Conservation (phyloP, 805 yeast species). For the Maudiozyma serrabonitensis region DNA sequence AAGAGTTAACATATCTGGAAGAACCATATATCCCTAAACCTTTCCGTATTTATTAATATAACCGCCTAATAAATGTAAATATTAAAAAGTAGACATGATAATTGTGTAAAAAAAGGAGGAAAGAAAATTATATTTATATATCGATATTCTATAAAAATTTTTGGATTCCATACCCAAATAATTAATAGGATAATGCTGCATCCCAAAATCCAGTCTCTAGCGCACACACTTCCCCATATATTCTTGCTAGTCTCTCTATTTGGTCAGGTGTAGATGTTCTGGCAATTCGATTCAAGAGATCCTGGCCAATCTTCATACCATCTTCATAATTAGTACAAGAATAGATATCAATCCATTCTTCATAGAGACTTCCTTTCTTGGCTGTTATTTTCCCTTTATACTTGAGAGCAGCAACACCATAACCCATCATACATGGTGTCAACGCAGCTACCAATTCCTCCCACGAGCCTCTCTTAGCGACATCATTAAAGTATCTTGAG, state of each 20-base stretch:
- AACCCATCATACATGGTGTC: constrained; percentile 70
- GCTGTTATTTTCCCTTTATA: constrained; percentile 28
- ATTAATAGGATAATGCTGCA: constrained; percentile 27
- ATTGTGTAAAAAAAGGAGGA: neutral
- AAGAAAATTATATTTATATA: neutral
- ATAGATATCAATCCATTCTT: constrained; percentile 58
- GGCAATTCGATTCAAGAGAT: constrained; percentile 37
- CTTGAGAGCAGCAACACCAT: constrained; percentile 43
- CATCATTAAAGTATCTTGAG: constrained; percentile 46
- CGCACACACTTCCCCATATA: constrained; percentile 48
- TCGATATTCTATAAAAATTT: neutral
- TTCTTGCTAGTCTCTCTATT: constrained; percentile 41
- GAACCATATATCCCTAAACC: constrained; percentile 29
- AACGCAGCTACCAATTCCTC: constrained; percentile 57
- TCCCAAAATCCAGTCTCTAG: constrained; percentile 67
- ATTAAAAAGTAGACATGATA: neutral
- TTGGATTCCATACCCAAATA: neutral
- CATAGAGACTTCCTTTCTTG: constrained; percentile 17
- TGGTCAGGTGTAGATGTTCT: constrained; percentile 34
- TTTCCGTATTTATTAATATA: neutral
- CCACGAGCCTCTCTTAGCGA: constrained; percentile 48
- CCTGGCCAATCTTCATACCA: constrained; percentile 47
- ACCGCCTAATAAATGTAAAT: neutral
- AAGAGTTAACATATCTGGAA: constrained; percentile 11
- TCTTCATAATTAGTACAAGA: constrained; percentile 30